phyloP scores from a whole-genome alignment of 768 basidiomycete genomes.

The Leccinum subgranulosum region DNA sequence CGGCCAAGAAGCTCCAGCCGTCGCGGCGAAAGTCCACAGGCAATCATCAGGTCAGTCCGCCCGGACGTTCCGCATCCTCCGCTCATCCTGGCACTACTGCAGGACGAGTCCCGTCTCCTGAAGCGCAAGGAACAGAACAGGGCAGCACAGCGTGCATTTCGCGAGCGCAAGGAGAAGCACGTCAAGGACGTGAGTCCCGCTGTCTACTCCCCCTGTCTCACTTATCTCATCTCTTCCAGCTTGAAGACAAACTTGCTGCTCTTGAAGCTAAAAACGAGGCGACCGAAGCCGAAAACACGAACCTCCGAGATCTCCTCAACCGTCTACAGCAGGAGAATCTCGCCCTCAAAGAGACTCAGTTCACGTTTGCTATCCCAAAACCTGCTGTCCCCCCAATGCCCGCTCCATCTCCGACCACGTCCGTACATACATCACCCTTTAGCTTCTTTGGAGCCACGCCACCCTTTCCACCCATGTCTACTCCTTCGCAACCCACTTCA shows the following conservation, averaged over 20 bases:
- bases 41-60: slow-evolving; percentile 31
- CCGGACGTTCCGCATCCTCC: background rate
- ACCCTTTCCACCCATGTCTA: slow-evolving; percentile 19
- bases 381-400: slow-evolving; percentile 18
- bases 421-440: slow-evolving; percentile 19
- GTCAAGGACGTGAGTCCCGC: slow-evolving; percentile 81
- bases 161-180: slow-evolving; percentile 96
- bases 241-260: slow-evolving; percentile 88
- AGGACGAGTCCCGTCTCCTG: slow-evolving; percentile 72
- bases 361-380: slow-evolving; percentile 79
- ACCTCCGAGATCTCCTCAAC: slow-evolving; percentile 79
- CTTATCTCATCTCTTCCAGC: slow-evolving; percentile 38
- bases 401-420: slow-evolving; percentile 21
- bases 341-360: slow-evolving; percentile 72
- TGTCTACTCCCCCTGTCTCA: slow-evolving; percentile 5
- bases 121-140: slow-evolving; percentile 98
- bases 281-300: slow-evolving; percentile 78
- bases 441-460: slow-evolving; percentile 27
- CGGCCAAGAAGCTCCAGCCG: slow-evolving; percentile 25
- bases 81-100: slow-evolving; percentile 8
- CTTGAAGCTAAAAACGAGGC: slow-evolving; percentile 81
- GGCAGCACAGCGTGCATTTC: slow-evolving; percentile 94
- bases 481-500: slow-evolving; percentile 33
- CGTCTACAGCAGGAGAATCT: slow-evolving; percentile 88
- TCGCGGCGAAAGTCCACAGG: slow-evolving; percentile 42